Conservation (phyloP, 768 basidiomycete genomes). For the Mycena alexandri region DNA sequence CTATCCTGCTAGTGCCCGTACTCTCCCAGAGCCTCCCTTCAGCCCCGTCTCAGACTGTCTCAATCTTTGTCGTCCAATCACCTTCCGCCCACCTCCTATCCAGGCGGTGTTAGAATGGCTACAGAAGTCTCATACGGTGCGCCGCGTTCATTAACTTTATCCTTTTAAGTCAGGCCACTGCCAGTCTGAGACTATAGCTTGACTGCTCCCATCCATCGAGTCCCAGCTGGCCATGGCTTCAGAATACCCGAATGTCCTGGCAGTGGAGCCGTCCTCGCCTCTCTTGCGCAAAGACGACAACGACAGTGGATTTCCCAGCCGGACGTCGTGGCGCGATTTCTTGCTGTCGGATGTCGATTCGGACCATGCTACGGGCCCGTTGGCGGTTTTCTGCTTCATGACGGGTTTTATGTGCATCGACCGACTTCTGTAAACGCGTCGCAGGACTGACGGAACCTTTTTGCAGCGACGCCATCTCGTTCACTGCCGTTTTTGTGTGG, state of each 20-base stretch:
- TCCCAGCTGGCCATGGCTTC: conserved; percentile 1
- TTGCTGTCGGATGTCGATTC: conserved; percentile 50
- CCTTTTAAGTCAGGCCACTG: conserved; percentile 1
- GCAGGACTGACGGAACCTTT: not conserved
- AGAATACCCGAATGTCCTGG: not conserved
- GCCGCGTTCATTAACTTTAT: conserved; percentile 4
- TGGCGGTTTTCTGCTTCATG: conserved; percentile 69
- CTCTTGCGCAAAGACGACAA: conserved; percentile 21
- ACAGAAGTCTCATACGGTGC: conserved; percentile 16
- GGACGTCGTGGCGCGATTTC: conserved; percentile 29
- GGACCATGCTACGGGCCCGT: conserved; percentile 50
- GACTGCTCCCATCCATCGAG: not conserved
- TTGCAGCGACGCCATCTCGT: conserved; percentile 75
- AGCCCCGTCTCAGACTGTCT: too few relatives aligned
- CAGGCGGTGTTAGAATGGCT: conserved; percentile 28
- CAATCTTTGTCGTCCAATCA: conserved; percentile 22
- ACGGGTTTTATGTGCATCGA: conserved; percentile 66
- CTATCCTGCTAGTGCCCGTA: not conserved
- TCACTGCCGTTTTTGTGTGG: conserved; percentile 87
- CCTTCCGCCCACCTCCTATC: not conserved
- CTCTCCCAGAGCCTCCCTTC: not conserved
- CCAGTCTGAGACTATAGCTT: not conserved
- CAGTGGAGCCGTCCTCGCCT: conserved; percentile 2
- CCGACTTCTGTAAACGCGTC: not conserved
- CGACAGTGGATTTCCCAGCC: not conserved